Evolutionary conservation across 2,329 filamentous ascomycete species (phyloP), one percentile per base, ranked within the genome.

Genomic region (Zarea fungicola): DNA sequence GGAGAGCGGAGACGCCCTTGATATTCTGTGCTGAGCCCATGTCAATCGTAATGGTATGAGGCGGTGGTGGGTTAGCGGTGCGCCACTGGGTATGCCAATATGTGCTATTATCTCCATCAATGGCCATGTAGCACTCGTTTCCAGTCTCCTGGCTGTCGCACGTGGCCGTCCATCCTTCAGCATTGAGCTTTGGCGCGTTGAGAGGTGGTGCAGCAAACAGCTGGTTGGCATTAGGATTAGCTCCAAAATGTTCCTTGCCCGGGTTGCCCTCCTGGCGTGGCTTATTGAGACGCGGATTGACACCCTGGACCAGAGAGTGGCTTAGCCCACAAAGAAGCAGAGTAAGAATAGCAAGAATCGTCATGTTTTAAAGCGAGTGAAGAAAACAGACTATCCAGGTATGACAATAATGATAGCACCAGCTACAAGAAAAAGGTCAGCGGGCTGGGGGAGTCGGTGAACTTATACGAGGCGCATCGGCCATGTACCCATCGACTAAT

Each of bases 41-140:
- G 32, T 65, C 62, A n/a, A 65, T 42, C 13, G 64, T 60, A 11
- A 65, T 59, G 43, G 57, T 59, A 39, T 65, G 63, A 6, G 62
- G 60, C 10, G 59, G 52, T 7, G 16, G 13, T 6, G 46, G 46
- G 6, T n/a, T 2, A 2, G 37, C 23, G 14, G 16, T 21, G 8
- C 29, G 22, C 21, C 22, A 56, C 1, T 53, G 42, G 1, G 61
- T 60, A 29, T 65, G 63, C 62, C 61, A 64, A 18, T 62, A 56
- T 1, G 59, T 63, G 35, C 23, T 50, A 16, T 55, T 54, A 49
- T 63, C 55, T 6, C 59, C 59, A 26, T 64, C 63, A 28, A 62
- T 59, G 22, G 57, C 59, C 16, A 59, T 62, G 16, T n/a, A 42
- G 31, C 61, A 59, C 42, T 63, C 58, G 32, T 60, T 56, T 21